Conservation (phyloP, 2,329 filamentous ascomycete species). For the Aspergillus brasiliensis region DNA sequence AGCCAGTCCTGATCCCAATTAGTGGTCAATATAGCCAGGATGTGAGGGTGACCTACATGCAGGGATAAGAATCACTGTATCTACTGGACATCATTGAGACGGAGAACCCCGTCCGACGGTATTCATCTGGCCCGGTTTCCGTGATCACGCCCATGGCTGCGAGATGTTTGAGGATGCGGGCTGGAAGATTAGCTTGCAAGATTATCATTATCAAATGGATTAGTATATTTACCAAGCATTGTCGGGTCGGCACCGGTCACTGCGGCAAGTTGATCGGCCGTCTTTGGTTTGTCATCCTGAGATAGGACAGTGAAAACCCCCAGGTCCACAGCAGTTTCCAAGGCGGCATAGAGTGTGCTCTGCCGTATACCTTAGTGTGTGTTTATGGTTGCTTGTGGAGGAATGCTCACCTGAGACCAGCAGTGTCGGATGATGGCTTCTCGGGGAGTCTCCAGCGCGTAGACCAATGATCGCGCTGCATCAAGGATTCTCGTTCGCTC, state of each 20-base stretch:
- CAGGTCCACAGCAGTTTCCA: slow-evolving; percentile 27
- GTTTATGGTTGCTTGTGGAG: background rate
- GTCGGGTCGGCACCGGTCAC: slow-evolving; percentile 21
- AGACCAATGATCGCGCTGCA: slow-evolving; percentile 20
- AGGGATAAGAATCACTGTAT: slow-evolving; percentile 28
- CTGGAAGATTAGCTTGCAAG: slow-evolving; percentile 9
- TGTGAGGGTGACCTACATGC: slow-evolving; percentile 24
- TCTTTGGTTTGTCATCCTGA: slow-evolving; percentile 25
- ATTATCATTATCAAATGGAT: background rate
- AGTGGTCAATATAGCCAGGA: slow-evolving; percentile 1
- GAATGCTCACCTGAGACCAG: slow-evolving; percentile 45
- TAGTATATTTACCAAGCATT: slow-evolving; percentile 2
- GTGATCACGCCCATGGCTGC: slow-evolving; percentile 37
- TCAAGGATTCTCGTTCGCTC: slow-evolving; percentile 19
- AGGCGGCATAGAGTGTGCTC: slow-evolving; percentile 23
- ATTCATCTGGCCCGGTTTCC: slow-evolving; percentile 36
- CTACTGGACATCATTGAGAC: slow-evolving; percentile 28
- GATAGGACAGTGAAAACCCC: slow-evolving; percentile 26
- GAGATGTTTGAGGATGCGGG: slow-evolving; percentile 39
- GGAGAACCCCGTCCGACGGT: slow-evolving; percentile 36
- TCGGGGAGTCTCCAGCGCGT: slow-evolving; percentile 48
- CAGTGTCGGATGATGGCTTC: slow-evolving; percentile 53
- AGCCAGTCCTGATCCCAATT: slow-evolving; percentile 25
- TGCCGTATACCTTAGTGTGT: background rate
- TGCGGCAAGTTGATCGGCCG: slow-evolving; percentile 22